Evolutionary conservation across 495 filamentous ascomycete genomes (phyloP).

Genomic region (Ascodesmis nigricans): DNA sequence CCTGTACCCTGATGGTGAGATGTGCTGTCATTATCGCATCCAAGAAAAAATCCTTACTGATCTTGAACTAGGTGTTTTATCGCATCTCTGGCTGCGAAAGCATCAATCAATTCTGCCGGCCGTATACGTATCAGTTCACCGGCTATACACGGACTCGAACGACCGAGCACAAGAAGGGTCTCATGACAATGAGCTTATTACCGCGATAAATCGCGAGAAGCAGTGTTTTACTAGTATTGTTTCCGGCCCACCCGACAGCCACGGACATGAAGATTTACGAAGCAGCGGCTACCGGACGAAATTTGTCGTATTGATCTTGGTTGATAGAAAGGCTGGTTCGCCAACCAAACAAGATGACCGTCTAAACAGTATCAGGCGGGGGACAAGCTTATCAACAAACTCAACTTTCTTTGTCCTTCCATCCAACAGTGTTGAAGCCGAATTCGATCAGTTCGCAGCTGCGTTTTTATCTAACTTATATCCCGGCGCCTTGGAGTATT

Average conservation of each 20-base stretch:
- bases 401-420: slow-evolving; percentile 54
- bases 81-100: slow-evolving; percentile 60
- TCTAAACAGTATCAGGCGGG: slow-evolving; percentile 47
- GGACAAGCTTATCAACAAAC: slow-evolving; percentile 59
- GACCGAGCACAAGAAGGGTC: slow-evolving; percentile 47
- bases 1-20: slow-evolving; percentile 46
- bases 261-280: slow-evolving; percentile 10
- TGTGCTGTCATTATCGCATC: background rate
- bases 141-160: slow-evolving; percentile 36
- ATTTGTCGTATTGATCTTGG: slow-evolving; percentile 54
- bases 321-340: slow-evolving; percentile 39
- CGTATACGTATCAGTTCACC: slow-evolving; percentile 50
- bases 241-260: too few relatives aligned
- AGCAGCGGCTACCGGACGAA: slow-evolving; percentile 13
- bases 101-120: slow-evolving; percentile 65
- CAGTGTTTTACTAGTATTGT: too few relatives aligned
- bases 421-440: slow-evolving; percentile 35
- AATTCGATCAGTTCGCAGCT: slow-evolving; percentile 40
- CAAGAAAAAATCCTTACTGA: background rate
- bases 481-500: slow-evolving; percentile 53
- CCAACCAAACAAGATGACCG: slow-evolving; percentile 50
- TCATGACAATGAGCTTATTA: slow-evolving; percentile 70
- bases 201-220: slow-evolving; percentile 58
- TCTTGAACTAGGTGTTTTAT: slow-evolving; percentile 37
- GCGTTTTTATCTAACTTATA: slow-evolving; percentile 38